Conservation (phyloP, 2,329 filamentous ascomycete genomes). For the Thelonectria olida region DNA sequence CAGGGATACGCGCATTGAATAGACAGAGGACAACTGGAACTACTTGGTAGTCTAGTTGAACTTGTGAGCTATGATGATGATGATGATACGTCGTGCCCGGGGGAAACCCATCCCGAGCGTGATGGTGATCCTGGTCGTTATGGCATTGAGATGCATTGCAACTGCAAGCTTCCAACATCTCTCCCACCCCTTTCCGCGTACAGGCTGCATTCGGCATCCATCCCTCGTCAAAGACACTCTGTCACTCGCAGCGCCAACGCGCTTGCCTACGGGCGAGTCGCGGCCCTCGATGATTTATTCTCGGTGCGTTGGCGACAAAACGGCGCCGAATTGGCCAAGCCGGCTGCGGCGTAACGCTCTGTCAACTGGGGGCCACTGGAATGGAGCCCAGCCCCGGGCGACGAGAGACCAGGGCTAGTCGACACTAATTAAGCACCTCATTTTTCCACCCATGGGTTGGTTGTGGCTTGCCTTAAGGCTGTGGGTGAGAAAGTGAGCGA, state of each 20-base stretch:
- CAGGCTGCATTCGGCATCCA: background rate
- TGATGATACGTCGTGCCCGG: constrained; percentile 1
- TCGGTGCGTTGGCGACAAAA: constrained; percentile 8
- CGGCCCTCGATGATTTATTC: too few species aligned
- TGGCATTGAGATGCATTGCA: background rate
- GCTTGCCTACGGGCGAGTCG: too few species aligned
- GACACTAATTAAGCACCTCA: background rate
- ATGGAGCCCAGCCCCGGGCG: constrained; percentile 11
- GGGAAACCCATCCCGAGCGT: constrained; percentile 5
- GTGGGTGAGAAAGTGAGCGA: background rate
- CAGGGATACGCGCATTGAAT: constrained; percentile 10
- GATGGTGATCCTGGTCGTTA: constrained; percentile 15
- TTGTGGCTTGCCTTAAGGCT: constrained; percentile 17
- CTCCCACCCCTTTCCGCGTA: background rate
- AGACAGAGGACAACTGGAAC: too few species aligned
- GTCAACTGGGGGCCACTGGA: constrained; percentile 31
- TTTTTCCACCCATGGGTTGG: constrained; percentile 1
- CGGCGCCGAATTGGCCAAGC: constrained; percentile 31
- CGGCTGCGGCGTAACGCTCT: constrained; percentile 34
- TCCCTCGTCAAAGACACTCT: background rate
- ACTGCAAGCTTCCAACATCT: background rate
- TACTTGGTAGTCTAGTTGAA: too few species aligned
- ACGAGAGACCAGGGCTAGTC: background rate
- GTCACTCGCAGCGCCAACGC: too few species aligned
- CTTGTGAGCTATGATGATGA: too few species aligned